Evolutionary conservation across 2,329 filamentous ascomycete genomes (phyloP), one percentile per base, ranked within the genome.

Genomic region (Colletotrichum scovillei): DNA sequence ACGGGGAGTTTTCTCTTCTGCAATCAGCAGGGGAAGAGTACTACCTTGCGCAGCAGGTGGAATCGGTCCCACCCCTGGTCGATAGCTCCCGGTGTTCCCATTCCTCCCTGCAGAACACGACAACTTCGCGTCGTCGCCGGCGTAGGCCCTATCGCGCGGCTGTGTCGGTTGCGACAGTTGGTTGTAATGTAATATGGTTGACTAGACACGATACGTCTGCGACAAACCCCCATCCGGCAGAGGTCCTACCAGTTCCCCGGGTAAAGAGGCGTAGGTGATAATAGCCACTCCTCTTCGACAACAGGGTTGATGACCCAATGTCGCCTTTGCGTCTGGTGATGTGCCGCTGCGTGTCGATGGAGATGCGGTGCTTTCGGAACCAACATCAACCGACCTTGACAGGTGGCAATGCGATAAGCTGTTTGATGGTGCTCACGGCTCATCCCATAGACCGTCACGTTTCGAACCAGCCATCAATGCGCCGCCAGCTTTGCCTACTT

Each of bases 391-490:
- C 63, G 67, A 52, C 42, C n/a, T 59, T 59, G 38, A 66, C 53
- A 59, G 49, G 63, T 68, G 53, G 58, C 65, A n/a, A 59, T 53
- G 24, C 35, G 57, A 72, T 67, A 56, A 68, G 69, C 32, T 49
- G 26, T 19, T 30, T 38, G 24, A 52, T 62, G 42, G 32, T 57
- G 46, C 11, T 22, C 46, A 16, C 65, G 58, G 58, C 58, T 68
- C 65, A 53, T 69, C 59, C 52, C 53, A 69, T 72, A 63, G 63
- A 65, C 58, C 59, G 52, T 49, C 60, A 26, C 49, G 59, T 65
- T 69, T 69, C 70, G 66, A 65, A 65, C 66, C 14, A 59, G 46
- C 70, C 65, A 60, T 69, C 66, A 65, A 55, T 69, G 70, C 59
- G 59, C 38, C 59, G 59, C 24, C 59, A 32, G 42, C 58, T 60